Evolutionary conservation across 129 eudicot species (phyloP), one percentile per base, ranked within the genome.

Genomic region (Sambucus nigra): DNA sequence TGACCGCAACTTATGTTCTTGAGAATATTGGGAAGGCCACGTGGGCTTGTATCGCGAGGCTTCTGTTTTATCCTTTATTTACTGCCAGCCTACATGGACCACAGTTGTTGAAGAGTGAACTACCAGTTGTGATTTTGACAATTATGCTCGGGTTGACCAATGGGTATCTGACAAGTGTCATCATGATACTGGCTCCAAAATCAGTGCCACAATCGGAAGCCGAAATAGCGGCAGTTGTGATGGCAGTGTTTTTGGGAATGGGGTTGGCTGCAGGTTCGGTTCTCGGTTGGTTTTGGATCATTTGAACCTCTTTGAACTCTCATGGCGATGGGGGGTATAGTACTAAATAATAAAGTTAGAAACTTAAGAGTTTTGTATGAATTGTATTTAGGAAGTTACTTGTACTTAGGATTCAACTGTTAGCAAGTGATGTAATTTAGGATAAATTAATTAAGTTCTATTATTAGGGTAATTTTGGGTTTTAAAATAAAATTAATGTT

Each of bases 201-300:
- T 54, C 70, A 14, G 96, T 87, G 52, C 63, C 73, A 42, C 35
- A 61, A 53, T 42, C 72, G 10, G 96, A 87, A 64, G 79, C 94
- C 14, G 87, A 83, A 64, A 67, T 69, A 42, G 86, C 89, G 29
- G 94, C 94, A 4, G 58, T 87, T 57, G 96, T 87, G 20, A 80
- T 87, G 96, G 96, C 76, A 47, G 27, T 87, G 73, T 74, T 75
- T 61, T 56, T 87, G 55, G 96, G 81, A 42, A 40, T 83, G 22
- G 96, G 96, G n/a, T 60, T 87, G 17, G 94, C 77, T 9, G 75
- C 79, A 18, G 96, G 96, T 32, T 83, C 96, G 0, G 77, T 83
- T 63, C 66, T 87, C 40, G 86, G 89, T 5, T 88, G 94, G 94
- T 62, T 83, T 44, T 88, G 94, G 94, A 70, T 83, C 56, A 80